Evolutionary conservation across 202 grass and related monocot species (phyloP).

Genomic region (Schoenoplectus tabernaemontani): DNA sequence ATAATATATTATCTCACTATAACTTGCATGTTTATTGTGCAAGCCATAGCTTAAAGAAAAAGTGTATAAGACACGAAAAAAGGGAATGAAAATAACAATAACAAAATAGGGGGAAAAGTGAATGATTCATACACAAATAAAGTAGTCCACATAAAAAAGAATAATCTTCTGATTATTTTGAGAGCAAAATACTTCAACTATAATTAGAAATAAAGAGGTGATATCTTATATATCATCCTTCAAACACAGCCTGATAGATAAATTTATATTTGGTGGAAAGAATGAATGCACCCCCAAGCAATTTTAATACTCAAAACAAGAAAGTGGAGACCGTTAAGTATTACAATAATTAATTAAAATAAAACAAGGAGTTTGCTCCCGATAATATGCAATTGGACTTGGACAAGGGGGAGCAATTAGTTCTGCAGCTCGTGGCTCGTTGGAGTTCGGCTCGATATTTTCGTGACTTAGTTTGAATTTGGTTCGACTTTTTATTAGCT

Average conservation of each 20-base stretch:
- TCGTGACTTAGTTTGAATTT: too few species aligned
- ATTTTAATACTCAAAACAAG: not conserved
- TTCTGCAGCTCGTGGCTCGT: too few species aligned
- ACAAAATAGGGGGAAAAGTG: not conserved
- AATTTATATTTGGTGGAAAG: not conserved
- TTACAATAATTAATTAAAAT: not conserved
- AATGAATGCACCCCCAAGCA: not conserved
- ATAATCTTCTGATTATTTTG: not conserved
- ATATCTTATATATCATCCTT: not conserved
- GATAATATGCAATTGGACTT: not conserved
- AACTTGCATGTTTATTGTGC: conserved; percentile 14
- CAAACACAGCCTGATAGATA: not conserved
- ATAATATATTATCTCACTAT: not conserved
- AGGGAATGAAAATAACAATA: not conserved
- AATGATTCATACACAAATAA: not conserved
- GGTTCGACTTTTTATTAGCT: too few species aligned
- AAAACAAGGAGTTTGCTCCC: not conserved
- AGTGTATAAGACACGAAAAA: not conserved
- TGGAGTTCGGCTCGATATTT: too few species aligned
- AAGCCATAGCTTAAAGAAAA: not conserved
- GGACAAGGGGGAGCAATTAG: not conserved
- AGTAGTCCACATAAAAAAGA: not conserved
- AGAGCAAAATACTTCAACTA: not conserved
- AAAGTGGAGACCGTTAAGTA: not conserved
- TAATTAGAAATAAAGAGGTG: not conserved